Conservation (phyloP, 176 grass and related monocot genomes). For the bread wheat (Triticum aestivum) region DNA sequence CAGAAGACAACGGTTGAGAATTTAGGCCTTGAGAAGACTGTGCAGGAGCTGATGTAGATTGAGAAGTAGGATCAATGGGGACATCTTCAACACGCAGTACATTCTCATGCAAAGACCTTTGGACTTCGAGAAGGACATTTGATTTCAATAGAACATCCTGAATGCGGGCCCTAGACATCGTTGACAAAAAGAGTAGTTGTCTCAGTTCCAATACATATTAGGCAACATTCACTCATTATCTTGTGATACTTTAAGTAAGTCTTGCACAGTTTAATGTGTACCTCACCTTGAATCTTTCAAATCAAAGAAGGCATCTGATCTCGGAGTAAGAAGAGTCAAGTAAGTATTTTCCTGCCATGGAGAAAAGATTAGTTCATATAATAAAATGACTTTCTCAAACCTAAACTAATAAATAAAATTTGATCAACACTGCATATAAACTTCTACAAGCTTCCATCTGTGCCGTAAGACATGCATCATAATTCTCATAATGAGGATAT, state of each 20-base stretch:
- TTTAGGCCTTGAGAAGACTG: slow-evolving; percentile 25
- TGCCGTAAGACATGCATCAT: not conserved
- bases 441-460: not conserved
- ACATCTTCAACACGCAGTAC: slow-evolving; percentile 73
- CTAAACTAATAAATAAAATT: not conserved
- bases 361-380: slow-evolving; percentile 37
- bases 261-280: slow-evolving; percentile 16
- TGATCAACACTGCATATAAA: not conserved
- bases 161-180: slow-evolving; percentile 59
- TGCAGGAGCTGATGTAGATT: slow-evolving; percentile 16
- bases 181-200: slow-evolving; percentile 21
- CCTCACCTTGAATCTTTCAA: slow-evolving; percentile 91
- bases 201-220: slow-evolving; percentile 26
- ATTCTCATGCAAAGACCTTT: slow-evolving; percentile 70
- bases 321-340: slow-evolving; percentile 67
- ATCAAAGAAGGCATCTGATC: slow-evolving; percentile 92
- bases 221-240: not conserved
- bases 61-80: slow-evolving; percentile 46
- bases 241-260: slow-evolving; percentile 17
- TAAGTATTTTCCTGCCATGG: slow-evolving; percentile 76
- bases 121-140: slow-evolving; percentile 80
- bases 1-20: slow-evolving; percentile 45
- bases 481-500: not conserved
- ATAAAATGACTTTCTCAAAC: not conserved
- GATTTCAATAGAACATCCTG: slow-evolving; percentile 86